Evolutionary conservation across 2,329 filamentous ascomycete species (phyloP).

Genomic region (Aspergillus cejpii): DNA sequence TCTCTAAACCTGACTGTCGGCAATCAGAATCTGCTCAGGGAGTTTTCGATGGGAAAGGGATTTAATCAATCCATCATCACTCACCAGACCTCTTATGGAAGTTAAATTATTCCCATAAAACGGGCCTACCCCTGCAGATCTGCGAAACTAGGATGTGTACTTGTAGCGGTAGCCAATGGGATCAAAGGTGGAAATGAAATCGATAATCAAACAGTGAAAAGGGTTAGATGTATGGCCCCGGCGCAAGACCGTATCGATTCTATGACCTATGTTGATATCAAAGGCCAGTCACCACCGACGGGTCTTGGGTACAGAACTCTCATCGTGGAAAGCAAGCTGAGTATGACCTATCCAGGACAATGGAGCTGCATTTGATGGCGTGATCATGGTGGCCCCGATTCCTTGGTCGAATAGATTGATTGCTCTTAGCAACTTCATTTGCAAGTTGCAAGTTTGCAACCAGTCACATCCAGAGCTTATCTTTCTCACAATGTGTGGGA

Average conservation of each 20-base stretch:
- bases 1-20: neutral
- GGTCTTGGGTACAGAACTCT: neutral
- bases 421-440: slow-evolving; percentile 2
- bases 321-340: neutral
- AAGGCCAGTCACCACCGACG: neutral
- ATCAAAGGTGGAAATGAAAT: neutral
- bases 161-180: neutral
- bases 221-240: neutral
- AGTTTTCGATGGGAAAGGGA: neutral
- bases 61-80: neutral
- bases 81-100: too few species aligned
- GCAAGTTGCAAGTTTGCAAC: too few species aligned
- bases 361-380: neutral
- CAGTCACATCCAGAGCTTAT: slow-evolving; percentile 11
- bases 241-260: neutral
- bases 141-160: neutral
- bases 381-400: slow-evolving; percentile 2
- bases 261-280: neutral
- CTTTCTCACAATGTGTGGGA: neutral
- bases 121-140: neutral
- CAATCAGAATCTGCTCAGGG: neutral
- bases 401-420: slow-evolving; percentile 2
- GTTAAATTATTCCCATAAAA: too few species aligned
- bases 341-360: neutral
- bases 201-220: neutral